Evolutionary conservation across 2,329 filamentous ascomycete species (phyloP).

Genomic region (Mycosphaerelloides madeirae): DNA sequence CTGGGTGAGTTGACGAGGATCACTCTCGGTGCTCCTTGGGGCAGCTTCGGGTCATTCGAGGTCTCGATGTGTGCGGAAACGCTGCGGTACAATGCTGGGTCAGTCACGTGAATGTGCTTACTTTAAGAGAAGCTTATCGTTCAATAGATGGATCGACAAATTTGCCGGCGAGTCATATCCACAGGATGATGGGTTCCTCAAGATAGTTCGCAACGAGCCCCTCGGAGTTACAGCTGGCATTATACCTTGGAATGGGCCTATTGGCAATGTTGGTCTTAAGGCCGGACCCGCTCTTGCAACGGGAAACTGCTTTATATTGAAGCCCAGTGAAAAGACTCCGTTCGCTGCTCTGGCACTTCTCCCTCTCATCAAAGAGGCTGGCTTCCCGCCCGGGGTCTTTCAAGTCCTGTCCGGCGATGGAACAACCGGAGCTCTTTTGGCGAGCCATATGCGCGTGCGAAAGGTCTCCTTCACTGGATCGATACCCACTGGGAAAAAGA

Average conservation of each 20-base stretch:
- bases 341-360: conserved; percentile 55
- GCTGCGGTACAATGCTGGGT: conserved; percentile 39
- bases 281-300: conserved; percentile 60
- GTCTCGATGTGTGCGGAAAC: conserved; percentile 36
- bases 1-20: conserved; percentile 46
- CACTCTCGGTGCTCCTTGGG: conserved; percentile 45
- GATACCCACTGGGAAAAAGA: conserved; percentile 55
- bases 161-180: conserved; percentile 22
- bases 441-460: conserved; percentile 52
- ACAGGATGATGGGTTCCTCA: conserved; percentile 31
- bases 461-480: conserved; percentile 63
- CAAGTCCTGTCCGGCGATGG: conserved; percentile 58
- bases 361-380: conserved; percentile 54
- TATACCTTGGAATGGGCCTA: conserved; percentile 65
- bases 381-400: conserved; percentile 55
- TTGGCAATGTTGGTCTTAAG: conserved; percentile 68
- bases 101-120: not conserved
- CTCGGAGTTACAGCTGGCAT: conserved; percentile 45
- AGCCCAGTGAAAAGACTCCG: conserved; percentile 53
- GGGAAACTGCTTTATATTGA: conserved; percentile 53
- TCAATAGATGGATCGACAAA: conserved; percentile 15
- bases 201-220: conserved; percentile 39
- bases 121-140: too few relatives aligned
- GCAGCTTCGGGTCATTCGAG: conserved; percentile 44
- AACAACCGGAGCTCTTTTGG: conserved; percentile 54